Conservation (phyloP, 1,284 basidiomycete species). For the Fomitopsis betulina region DNA sequence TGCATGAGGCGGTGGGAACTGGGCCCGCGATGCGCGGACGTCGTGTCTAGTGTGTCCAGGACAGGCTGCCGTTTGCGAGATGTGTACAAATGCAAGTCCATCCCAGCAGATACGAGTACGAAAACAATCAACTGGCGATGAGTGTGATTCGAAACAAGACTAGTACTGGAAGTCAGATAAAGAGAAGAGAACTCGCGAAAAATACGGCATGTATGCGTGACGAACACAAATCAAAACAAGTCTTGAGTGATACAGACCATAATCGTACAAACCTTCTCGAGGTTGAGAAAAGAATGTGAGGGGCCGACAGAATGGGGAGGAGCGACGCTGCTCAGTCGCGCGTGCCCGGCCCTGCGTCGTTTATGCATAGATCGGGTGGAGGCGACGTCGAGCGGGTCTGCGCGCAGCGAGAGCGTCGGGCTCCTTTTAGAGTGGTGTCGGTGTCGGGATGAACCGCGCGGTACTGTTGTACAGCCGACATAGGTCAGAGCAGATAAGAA, state of each 20-base stretch:
- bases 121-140: background rate
- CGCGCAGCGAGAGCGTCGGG: background rate
- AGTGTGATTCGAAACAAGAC: background rate
- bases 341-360: background rate
- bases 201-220: background rate
- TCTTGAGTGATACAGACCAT: background rate
- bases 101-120: background rate
- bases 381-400: constrained; percentile 1
- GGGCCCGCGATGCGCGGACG: background rate
- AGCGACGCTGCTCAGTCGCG: background rate
- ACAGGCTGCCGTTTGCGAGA: background rate
- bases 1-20: background rate
- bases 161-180: background rate
- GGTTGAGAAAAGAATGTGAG: background rate
- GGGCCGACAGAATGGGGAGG: background rate
- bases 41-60: background rate
- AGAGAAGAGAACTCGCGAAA: background rate
- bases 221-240: background rate
- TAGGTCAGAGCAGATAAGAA: constrained; percentile 2
- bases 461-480: background rate
- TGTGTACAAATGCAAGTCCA: background rate
- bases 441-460: background rate
- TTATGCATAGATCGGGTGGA: background rate
- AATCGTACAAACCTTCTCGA: background rate
- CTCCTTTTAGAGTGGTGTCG: background rate